Conservation (phyloP, 2,329 filamentous ascomycete genomes). For the Tolypocladium amazonense region DNA sequence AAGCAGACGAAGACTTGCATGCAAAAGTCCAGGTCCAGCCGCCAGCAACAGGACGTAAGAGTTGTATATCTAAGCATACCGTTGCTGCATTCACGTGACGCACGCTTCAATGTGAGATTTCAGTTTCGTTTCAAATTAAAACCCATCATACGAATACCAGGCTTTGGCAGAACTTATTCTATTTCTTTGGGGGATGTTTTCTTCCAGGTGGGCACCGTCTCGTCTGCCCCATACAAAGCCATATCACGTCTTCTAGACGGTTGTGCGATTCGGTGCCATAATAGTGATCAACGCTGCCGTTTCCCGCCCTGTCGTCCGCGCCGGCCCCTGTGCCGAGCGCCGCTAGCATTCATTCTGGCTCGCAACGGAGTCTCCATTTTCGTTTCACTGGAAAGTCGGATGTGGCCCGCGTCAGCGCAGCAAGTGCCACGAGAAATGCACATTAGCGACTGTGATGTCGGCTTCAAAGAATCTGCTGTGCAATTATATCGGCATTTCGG, state of each 20-base stretch:
- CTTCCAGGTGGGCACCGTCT: neutral
- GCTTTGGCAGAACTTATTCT: neutral
- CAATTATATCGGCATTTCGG: too few relatives aligned
- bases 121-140: neutral
- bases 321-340: neutral
- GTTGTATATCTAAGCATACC: neutral
- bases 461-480: too few relatives aligned
- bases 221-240: neutral
- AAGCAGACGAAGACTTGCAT: neutral
- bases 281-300: neutral
- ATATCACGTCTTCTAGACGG: neutral
- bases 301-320: too few relatives aligned
- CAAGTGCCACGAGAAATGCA: neutral
- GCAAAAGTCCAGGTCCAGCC: too few relatives aligned
- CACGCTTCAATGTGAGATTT: neutral
- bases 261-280: too few relatives aligned
- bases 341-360: neutral
- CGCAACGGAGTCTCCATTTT: neutral
- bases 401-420: neutral
- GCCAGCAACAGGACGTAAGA: neutral
- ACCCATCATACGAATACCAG: too few relatives aligned
- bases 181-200: too few relatives aligned
- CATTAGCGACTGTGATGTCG: neutral
- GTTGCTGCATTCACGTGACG: too few relatives aligned
- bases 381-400: neutral